phyloP scores from a whole-genome alignment of 2,329 filamentous ascomycete species.

The Mycocentrospora acerina region DNA sequence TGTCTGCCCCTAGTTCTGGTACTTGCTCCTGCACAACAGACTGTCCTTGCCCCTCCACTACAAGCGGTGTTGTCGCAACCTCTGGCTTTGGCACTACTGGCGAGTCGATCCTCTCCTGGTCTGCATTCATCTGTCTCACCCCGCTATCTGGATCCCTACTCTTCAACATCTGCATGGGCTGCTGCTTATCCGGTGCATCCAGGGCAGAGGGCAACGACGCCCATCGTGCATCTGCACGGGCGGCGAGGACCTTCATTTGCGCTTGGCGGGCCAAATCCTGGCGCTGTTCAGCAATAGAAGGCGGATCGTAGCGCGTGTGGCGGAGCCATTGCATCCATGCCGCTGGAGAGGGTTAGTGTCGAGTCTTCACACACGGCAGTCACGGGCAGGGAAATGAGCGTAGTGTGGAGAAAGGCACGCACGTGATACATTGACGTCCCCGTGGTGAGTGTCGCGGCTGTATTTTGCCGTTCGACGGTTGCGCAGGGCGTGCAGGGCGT shows the following conservation, averaged over 20 bases:
- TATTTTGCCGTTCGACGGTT: conserved; percentile 62
- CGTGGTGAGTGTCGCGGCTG: conserved; percentile 54
- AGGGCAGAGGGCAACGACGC: conserved; percentile 60
- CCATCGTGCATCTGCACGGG: conserved; percentile 63
- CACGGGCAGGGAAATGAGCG: not conserved
- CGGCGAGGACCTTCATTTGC: conserved; percentile 61
- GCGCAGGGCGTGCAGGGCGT: conserved; percentile 55
- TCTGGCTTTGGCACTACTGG: not conserved
- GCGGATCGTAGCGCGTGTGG: conserved; percentile 58
- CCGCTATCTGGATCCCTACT: conserved; percentile 46
- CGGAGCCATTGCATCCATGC: conserved; percentile 71
- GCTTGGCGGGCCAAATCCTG: conserved; percentile 58
- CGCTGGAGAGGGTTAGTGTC: conserved; percentile 42
- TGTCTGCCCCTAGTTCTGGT: conserved; percentile 4
- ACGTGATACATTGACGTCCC: conserved; percentile 63
- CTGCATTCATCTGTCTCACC: conserved; percentile 34
- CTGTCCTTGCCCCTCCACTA: conserved; percentile 11
- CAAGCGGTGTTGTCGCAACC: not conserved
- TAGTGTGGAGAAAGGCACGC: conserved; percentile 2
- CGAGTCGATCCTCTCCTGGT: conserved; percentile 33
- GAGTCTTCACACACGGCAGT: not conserved
- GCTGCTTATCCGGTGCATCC: conserved; percentile 55
- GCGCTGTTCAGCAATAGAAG: conserved; percentile 60
- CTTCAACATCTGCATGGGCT: conserved; percentile 49
- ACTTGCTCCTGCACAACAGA: conserved; percentile 4